A percentile compares a stretch with the other conserved stretches of the same genome.
phyloP scores from a whole-genome alignment of 1,284 basidiomycete genomes.

The Puccinia triticina region DNA sequence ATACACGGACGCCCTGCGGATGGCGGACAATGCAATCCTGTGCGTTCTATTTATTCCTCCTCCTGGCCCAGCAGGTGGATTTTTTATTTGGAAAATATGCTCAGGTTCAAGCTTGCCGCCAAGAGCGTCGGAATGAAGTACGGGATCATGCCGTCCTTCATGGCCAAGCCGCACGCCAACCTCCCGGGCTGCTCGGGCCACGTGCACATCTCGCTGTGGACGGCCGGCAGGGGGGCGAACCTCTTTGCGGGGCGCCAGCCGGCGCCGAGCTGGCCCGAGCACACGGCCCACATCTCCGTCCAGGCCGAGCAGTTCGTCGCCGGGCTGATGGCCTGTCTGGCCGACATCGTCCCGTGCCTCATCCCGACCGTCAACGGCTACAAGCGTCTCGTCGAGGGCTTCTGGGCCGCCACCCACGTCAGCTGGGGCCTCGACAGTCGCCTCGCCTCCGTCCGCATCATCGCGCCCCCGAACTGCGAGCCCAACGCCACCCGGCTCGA shows the following conservation, averaged over 20 bases:
- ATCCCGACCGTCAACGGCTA: slow-evolving; percentile 71
- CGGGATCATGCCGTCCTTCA: slow-evolving; percentile 89
- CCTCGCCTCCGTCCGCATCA: slow-evolving; percentile 45
- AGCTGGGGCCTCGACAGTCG: slow-evolving; percentile 51
- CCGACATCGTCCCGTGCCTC: slow-evolving; percentile 67
- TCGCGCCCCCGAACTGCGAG: slow-evolving; percentile 46
- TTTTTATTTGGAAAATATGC: background rate
- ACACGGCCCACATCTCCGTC: slow-evolving; percentile 80
- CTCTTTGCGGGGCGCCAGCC: slow-evolving; percentile 71
- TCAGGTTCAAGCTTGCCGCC: slow-evolving; percentile 79
- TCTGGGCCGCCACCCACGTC: slow-evolving; percentile 48
- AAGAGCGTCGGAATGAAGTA: slow-evolving; percentile 89
- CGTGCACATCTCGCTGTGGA: slow-evolving; percentile 83
- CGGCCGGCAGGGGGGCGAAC: slow-evolving; percentile 70
- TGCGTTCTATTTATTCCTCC: slow-evolving; percentile 21
- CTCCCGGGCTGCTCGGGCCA: slow-evolving; percentile 67
- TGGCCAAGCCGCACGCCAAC: slow-evolving; percentile 74
- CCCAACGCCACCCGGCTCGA: slow-evolving; percentile 47
- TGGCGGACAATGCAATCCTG: slow-evolving; percentile 91
- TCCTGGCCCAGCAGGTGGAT: background rate
- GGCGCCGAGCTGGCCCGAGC: slow-evolving; percentile 58
- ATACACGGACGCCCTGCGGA: slow-evolving; percentile 78
- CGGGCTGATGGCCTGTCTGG: slow-evolving; percentile 81
- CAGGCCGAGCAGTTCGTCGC: slow-evolving; percentile 90
- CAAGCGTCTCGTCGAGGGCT: slow-evolving; percentile 88